A percentile compares a stretch with the other conserved stretches of the same genome.
Evolutionary conservation across 1,284 basidiomycete species (phyloP).

Genomic region (Pseudozyma sp.): DNA sequence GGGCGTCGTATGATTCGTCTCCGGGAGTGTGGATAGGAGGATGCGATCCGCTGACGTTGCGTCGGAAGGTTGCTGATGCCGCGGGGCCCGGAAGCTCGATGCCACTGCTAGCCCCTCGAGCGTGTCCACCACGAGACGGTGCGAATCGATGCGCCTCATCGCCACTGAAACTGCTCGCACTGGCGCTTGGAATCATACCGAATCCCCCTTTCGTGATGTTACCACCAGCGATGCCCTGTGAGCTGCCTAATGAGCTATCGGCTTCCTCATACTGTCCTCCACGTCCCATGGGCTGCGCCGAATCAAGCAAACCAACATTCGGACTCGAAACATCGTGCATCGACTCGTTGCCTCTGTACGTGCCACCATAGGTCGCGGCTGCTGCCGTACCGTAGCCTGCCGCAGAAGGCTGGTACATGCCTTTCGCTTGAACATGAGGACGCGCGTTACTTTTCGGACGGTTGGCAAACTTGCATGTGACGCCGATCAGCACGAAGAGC

Average conservation of each 20-base stretch:
- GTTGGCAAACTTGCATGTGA: slow-evolving; percentile 46
- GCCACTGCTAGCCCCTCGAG: slow-evolving; percentile 43
- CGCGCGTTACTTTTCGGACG: slow-evolving; percentile 29
- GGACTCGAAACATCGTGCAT: slow-evolving; percentile 41
- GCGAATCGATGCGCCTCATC: slow-evolving; percentile 26
- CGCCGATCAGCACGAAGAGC: slow-evolving; percentile 39
- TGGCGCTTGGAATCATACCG: slow-evolving; percentile 36
- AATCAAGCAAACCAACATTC: slow-evolving; percentile 39
- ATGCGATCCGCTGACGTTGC: slow-evolving; percentile 47
- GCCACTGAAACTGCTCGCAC: slow-evolving; percentile 33
- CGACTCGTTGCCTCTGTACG: slow-evolving; percentile 22
- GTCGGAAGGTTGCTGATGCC: slow-evolving; percentile 45
- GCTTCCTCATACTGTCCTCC: slow-evolving; percentile 45
- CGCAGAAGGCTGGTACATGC: slow-evolving; percentile 52
- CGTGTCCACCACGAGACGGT: slow-evolving; percentile 27
- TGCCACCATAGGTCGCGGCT: slow-evolving; percentile 1
- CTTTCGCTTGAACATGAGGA: slow-evolving; percentile 13
- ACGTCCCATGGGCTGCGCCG: slow-evolving; percentile 48
- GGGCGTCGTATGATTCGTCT: slow-evolving; percentile 35
- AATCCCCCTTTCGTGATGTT: slow-evolving; percentile 19
- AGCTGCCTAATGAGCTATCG: slow-evolving; percentile 37
- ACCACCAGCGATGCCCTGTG: slow-evolving; percentile 9
- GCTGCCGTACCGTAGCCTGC: slow-evolving; percentile 45
- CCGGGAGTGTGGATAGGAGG: slow-evolving; percentile 27
- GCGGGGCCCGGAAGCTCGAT: slow-evolving; percentile 48